Percentiles rank a stretch among this genome's conserved stretches.
Evolutionary conservation across 306 rosid genomes (phyloP).

Genomic region (Ormosia emarginata): DNA sequence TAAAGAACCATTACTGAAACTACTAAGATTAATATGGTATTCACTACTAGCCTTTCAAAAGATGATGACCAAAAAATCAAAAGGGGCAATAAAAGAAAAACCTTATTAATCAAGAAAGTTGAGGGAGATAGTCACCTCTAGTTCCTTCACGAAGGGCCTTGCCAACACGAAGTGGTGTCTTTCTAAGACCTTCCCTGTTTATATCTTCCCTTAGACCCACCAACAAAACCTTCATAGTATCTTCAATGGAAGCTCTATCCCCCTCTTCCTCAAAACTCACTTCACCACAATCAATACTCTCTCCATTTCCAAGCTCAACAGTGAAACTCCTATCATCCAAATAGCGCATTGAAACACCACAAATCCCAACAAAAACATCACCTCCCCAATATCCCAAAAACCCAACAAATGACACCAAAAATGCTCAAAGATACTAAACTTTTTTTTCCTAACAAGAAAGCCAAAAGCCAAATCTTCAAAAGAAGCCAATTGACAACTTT

Average conservation of each 20-base stretch:
- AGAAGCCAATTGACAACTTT: not conserved
- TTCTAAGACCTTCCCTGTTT: constrained; percentile 77
- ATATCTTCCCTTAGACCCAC: constrained; percentile 81
- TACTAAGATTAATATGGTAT: not conserved
- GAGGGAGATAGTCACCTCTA: constrained; percentile 43
- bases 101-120: not conserved
- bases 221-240: constrained; percentile 81
- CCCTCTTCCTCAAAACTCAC: no score
- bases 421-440: not conserved
- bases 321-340: no score
- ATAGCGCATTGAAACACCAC: constrained; percentile 33
- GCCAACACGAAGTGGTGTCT: constrained; percentile 92
- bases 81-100: not conserved
- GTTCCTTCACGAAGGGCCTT: constrained; percentile 96
- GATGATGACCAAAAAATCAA: no score
- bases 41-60: not conserved
- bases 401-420: not conserved
- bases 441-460: not conserved
- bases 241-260: constrained; percentile 58
- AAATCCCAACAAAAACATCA: constrained; percentile 9
- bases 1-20: not conserved
- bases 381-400: not conserved
- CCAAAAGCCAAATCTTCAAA: not conserved
- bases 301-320: no score
- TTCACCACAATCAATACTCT: no score